Evolutionary conservation across 345 rosid genomes (phyloP).

Genomic region (Ceriops zippeliana): DNA sequence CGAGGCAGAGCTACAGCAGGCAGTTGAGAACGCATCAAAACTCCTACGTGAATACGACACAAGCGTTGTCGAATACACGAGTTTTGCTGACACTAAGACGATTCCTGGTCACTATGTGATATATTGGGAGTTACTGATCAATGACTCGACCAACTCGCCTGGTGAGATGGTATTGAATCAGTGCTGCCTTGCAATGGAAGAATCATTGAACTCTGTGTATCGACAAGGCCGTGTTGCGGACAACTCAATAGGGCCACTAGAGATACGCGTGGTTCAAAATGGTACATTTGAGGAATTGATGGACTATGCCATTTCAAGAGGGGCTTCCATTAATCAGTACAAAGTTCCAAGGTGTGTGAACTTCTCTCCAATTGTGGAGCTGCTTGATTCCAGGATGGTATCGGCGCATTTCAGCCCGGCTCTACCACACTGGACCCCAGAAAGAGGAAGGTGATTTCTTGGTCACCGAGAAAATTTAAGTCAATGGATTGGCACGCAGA

Average conservation of each 20-base stretch:
- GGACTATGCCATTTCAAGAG: constrained; percentile 45
- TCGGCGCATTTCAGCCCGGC: constrained; percentile 34
- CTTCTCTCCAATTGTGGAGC: constrained; percentile 39
- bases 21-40: constrained; percentile 32
- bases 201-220: constrained; percentile 38
- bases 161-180: constrained; percentile 13
- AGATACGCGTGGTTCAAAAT: constrained; percentile 37
- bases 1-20: constrained; percentile 39
- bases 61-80: constrained; percentile 40
- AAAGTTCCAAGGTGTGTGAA: constrained; percentile 43
- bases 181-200: constrained; percentile 41
- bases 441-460: constrained; percentile 17
- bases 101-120: constrained; percentile 46
- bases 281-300: constrained; percentile 46
- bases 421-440: constrained; percentile 36
- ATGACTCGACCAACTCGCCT: constrained; percentile 27
- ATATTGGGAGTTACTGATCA: constrained; percentile 36
- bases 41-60: constrained; percentile 26
- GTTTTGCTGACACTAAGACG: constrained; percentile 35
- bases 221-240: constrained; percentile 39
- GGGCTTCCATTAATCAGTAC: constrained; percentile 47
- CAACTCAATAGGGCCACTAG: constrained; percentile 40
- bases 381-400: constrained; percentile 40
- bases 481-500: constrained; percentile 3
- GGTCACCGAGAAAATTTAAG: constrained; percentile 1